Evolutionary conservation across 768 basidiomycete genomes (phyloP).

Genomic region (Boletus rubropictus): DNA sequence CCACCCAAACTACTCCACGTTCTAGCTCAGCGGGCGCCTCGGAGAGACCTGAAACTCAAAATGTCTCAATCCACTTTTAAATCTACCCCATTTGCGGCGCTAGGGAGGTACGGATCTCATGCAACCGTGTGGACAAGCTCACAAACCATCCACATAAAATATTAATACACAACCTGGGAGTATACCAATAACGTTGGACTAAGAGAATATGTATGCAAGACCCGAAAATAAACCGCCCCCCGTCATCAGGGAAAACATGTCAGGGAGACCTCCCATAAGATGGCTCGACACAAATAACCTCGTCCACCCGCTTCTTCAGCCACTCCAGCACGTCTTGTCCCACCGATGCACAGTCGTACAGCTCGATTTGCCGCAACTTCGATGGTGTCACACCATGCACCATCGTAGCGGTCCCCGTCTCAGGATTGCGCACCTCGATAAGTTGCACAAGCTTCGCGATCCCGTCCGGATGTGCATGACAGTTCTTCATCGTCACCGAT

Average conservation of each 20-base stretch:
- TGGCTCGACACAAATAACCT: conserved; percentile 58
- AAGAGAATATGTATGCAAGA: conserved; percentile 8
- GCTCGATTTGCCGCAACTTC: conserved; percentile 52
- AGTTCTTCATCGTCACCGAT: conserved; percentile 55
- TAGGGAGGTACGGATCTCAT: conserved; percentile 2
- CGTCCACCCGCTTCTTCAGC: conserved; percentile 56
- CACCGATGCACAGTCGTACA: conserved; percentile 60
- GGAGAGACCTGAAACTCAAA: conserved; percentile 9
- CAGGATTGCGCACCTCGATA: conserved; percentile 68
- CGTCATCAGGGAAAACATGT: not conserved
- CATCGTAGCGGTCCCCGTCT: conserved; percentile 29
- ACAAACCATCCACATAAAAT: conserved; percentile 10
- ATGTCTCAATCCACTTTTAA: conserved; percentile 4
- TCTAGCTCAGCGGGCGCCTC: not conserved
- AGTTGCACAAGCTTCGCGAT: conserved; percentile 65
- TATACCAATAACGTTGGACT: not conserved
- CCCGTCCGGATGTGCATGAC: conserved; percentile 59
- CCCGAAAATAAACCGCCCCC: not conserved
- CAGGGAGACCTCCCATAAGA: conserved; percentile 39
- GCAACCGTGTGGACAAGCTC: not conserved
- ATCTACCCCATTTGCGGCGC: conserved; percentile 4
- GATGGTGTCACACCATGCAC: conserved; percentile 46
- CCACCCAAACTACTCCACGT: no score
- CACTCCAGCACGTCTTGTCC: conserved; percentile 68
- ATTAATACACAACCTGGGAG: conserved; percentile 16